phyloP scores from a whole-genome alignment of 1,284 basidiomycete species.

The Exsudoporus floridanus region DNA sequence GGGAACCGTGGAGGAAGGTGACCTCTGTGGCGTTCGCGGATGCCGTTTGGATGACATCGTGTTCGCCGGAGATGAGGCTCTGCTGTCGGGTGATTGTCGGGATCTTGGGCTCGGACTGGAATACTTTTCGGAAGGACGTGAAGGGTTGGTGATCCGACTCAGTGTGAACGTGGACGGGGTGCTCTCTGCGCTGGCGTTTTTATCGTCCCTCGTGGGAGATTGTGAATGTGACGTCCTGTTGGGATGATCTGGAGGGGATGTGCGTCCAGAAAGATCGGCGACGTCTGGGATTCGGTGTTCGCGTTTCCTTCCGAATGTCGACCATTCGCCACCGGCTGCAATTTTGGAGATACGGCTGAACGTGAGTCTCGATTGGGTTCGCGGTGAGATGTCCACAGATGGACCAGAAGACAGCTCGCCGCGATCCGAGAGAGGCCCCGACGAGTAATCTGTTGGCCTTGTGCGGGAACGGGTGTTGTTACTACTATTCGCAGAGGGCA shows the following conservation, averaged over 20 bases:
- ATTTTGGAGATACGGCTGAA: slow-evolving; percentile 30
- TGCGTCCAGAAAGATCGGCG: slow-evolving; percentile 12
- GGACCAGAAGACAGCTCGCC: slow-evolving; percentile 1
- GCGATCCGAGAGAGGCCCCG: background rate
- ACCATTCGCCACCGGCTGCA: slow-evolving; percentile 38
- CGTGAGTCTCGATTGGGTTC: slow-evolving; percentile 13
- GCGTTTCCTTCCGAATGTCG: slow-evolving; percentile 43
- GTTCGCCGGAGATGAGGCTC: slow-evolving; percentile 28
- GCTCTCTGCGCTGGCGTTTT: slow-evolving; percentile 17
- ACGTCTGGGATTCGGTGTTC: slow-evolving; percentile 17
- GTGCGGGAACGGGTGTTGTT: slow-evolving; percentile 4
- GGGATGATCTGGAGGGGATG: slow-evolving; percentile 13
- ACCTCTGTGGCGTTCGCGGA: slow-evolving; percentile 30
- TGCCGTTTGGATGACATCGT: slow-evolving; percentile 29
- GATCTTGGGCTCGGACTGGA: slow-evolving; percentile 19
- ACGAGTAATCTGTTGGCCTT: slow-evolving; percentile 3
- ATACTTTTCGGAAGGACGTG: slow-evolving; percentile 9
- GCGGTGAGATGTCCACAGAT: slow-evolving; percentile 11
- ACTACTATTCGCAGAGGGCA: slow-evolving; percentile 13
- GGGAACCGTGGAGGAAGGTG: slow-evolving; percentile 22
- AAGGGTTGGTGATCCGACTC: slow-evolving; percentile 20
- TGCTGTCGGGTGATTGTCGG: slow-evolving; percentile 23
- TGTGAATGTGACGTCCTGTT: slow-evolving; percentile 16
- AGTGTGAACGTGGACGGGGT: slow-evolving; percentile 21
- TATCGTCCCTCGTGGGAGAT: slow-evolving; percentile 12